Base-by-base conservation (phyloP, 1,284 basidiomycete species). In the Ceratobasidium sp. region DNA sequence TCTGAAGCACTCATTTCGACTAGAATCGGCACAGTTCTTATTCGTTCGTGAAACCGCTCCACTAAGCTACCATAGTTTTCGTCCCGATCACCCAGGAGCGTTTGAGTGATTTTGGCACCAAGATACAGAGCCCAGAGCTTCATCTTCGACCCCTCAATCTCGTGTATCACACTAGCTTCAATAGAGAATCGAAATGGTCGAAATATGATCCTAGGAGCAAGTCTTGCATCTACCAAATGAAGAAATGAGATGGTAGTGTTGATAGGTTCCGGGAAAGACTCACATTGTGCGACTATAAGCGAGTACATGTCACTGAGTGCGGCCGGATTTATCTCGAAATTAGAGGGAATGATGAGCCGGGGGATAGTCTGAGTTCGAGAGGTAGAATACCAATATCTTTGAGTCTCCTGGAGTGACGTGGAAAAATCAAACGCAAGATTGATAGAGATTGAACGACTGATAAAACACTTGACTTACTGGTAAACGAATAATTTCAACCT, bases 71-170 rank as follows among this genome's bases (percentile, higher is more conserved):
- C 40, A 42, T 56, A 60, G 4, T 46, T 61, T 42, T 72, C 40
- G 9, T 58, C 9, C 6, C 23, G 56, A 20, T 56, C 56, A 58
- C 46, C 39, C 12, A 55, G 33, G 6, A 46, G 39, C 2, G 55
- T 40, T 26, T 72, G 55, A 5, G 23, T 20, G 20, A 72, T 42
- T 26, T 61, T 58, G 58, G 70, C 70, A 18, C 53, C 56, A 23
- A 72, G 39, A 39, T 46, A 72, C 39, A 72, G 20, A 12, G 70
- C 7, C 70, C 70, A 72, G 12, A 55, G 40, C n/a, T 39, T 72
- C 39, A 72, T 3, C 5, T 4, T 42, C 10, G 70, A 72, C n/a
- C 23, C 40, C 3, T 39, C 10, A 23, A 18, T 18, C 4, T 56
- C 51, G 40, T 42, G 40, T 13, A 28, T n/a, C 5, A 72, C 26